Evolutionary conservation across 768 basidiomycete genomes (phyloP).

Genomic region (Tricholoma hemisulphureum): DNA sequence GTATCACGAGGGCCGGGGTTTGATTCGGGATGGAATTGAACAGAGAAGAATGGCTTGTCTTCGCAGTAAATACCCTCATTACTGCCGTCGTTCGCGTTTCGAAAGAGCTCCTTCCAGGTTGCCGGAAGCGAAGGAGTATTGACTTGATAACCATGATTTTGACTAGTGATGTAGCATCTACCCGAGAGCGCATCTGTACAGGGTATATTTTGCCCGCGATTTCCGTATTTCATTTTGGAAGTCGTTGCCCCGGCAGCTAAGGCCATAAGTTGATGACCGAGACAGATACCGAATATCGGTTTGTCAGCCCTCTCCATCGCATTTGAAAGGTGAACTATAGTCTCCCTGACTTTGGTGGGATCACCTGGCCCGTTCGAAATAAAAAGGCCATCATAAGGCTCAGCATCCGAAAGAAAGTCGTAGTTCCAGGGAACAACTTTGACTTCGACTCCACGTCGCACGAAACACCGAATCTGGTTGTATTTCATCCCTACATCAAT

Average conservation of each 20-base stretch:
- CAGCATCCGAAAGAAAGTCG: slow-evolving; percentile 76
- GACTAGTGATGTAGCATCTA: slow-evolving; percentile 97
- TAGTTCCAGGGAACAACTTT: slow-evolving; percentile 99
- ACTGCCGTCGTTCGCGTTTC: slow-evolving; percentile 94
- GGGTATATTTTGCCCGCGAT: slow-evolving; percentile 98
- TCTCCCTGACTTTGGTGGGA: slow-evolving; percentile 77
- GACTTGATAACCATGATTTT: slow-evolving; percentile 98
- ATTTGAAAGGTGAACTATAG: slow-evolving; percentile 64
- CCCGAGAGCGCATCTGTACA: slow-evolving; percentile 93
- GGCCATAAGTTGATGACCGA: slow-evolving; percentile 95
- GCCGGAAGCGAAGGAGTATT: slow-evolving; percentile 71
- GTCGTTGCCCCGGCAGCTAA: slow-evolving; percentile 92
- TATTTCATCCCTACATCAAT: slow-evolving; percentile 99
- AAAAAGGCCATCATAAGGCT: slow-evolving; percentile 92
- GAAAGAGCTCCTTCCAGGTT: slow-evolving; percentile 93
- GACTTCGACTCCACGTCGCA: slow-evolving; percentile 85
- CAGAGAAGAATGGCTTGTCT: slow-evolving; percentile 94
- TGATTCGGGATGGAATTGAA: slow-evolving; percentile 98
- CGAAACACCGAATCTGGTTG: slow-evolving; percentile 98
- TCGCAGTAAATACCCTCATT: slow-evolving; percentile 97
- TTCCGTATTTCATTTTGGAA: slow-evolving; percentile 99
- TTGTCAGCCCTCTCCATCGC: slow-evolving; percentile 71
- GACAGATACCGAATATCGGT: slow-evolving; percentile 98
- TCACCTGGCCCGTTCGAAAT: slow-evolving; percentile 98
- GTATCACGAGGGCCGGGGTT: slow-evolving; percentile 97